Evolutionary conservation across 148 eudicot species (phyloP), one percentile per base, ranked within the genome.

Genomic region (Vaccinium vitisidaea): DNA sequence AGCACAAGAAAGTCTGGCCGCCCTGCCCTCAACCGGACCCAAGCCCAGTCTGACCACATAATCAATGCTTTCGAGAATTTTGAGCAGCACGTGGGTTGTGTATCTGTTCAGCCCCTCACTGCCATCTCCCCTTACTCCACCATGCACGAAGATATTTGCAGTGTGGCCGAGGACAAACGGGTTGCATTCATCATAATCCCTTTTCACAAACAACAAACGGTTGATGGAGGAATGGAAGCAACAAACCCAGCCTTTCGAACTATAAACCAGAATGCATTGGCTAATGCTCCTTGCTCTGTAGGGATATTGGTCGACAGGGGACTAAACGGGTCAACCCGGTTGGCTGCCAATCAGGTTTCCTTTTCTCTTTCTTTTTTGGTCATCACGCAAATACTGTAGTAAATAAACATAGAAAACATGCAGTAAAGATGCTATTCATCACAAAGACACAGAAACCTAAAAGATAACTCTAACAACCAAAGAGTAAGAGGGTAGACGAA

Each of bases 1-100:
- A 91, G 83, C 87, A 91, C 92, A 5, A 79, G 92, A 0, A 90
- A 90, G 81, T 89, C 93, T 0, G 97, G 95, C 8, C 79, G 88
- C 1, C 91, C 95, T 0, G 93, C 92, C 3, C 84, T 90, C 19
- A 95, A 93, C 86, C 85, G 92, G 21, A 92, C 95, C 14, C 98
- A 94, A 58, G 95, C 98, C 3, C 96, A 97, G 63, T 95, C 98
- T 1, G 96, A 97, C 74, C 98, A 97, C 80, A 93, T 97, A 80
- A 90, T 94, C 73, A 90, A 94, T 14, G 88, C 90, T 53, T 88
- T 88, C 12, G 90, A 88, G 21, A 86, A 83, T 58, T 88, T 83
- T 54, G 84, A 84, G 77, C 70, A 61, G 50, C 92, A 91, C 21
- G 88, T 85, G 2, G 79, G 80, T 1, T 88, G 73, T 15, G 84